phyloP scores from a whole-genome alignment of 2,329 filamentous ascomycete genomes.

The Lachnellula hyalina region DNA sequence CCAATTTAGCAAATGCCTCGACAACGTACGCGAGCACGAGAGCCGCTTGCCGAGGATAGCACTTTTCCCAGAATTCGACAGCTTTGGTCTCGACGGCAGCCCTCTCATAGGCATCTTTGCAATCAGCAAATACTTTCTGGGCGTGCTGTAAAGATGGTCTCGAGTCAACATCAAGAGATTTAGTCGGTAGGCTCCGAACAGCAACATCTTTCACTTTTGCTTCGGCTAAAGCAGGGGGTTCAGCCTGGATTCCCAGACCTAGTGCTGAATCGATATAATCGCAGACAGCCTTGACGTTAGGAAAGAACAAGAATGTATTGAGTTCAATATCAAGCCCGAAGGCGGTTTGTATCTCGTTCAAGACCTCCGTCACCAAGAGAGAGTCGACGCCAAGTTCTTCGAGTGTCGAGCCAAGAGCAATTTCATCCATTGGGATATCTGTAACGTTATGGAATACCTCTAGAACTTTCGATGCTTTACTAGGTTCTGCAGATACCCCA shows the following conservation, averaged over 20 bases:
- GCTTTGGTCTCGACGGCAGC: slow-evolving; percentile 10
- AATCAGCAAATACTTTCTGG: slow-evolving; percentile 1
- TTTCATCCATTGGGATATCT: background rate
- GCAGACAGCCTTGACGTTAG: background rate
- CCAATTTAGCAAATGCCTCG: slow-evolving; percentile 30
- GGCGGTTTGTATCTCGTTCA: slow-evolving; percentile 25
- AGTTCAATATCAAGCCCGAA: slow-evolving; percentile 4
- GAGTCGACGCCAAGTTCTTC: slow-evolving; percentile 34
- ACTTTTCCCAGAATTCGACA: slow-evolving; percentile 24
- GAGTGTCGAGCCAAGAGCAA: background rate
- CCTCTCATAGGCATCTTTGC: slow-evolving; percentile 5
- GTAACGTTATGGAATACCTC: slow-evolving; percentile 1
- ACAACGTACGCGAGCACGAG: slow-evolving; percentile 32
- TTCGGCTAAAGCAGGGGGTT: background rate
- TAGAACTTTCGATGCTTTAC: background rate
- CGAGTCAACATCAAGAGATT: background rate
- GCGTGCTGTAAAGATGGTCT: background rate
- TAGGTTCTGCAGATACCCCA: background rate
- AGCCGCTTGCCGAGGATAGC: slow-evolving; percentile 27
- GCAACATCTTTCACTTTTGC: background rate
- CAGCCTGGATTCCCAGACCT: background rate
- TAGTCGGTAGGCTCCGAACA: background rate
- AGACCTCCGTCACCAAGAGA: slow-evolving; percentile 33
- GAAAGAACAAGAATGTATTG: background rate
- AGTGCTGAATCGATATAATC: background rate